These are phyloP conservation scores for Solanum clarkiae DNA, from an alignment of 257 asterid genomes.

Conservation along the genomic window DNA sequence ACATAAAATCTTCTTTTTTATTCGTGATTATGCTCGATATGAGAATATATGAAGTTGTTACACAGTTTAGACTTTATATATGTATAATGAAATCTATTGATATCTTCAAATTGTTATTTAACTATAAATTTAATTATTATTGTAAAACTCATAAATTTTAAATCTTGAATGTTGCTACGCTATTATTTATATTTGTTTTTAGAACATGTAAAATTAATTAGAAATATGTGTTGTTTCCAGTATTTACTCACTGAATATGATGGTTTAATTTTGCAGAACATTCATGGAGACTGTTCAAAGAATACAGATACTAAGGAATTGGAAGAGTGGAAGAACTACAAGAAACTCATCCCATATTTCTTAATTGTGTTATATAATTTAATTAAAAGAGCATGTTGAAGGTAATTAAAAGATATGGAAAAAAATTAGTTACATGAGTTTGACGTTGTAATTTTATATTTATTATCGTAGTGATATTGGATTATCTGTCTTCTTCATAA, in stretches of 20 bases:
- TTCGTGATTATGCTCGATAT: too few relatives aligned
- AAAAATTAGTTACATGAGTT: not conserved
- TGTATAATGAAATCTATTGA: not conserved
- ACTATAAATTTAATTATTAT: not conserved
- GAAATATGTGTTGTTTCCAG: not conserved
- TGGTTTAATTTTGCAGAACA: constrained; percentile 22
- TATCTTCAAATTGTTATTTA: not conserved
- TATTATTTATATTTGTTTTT: not conserved
- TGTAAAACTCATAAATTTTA: not conserved
- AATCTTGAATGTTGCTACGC: not conserved
- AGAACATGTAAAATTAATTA: not conserved
- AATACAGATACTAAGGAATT: not conserved
- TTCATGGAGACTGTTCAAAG: constrained; percentile 14
- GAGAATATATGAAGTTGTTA: too few relatives aligned
- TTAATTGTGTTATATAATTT: not conserved
- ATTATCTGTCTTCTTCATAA: not conserved
- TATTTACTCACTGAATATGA: not conserved
- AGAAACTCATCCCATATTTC: not conserved
- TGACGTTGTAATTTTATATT: not conserved
- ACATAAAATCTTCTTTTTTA: too few relatives aligned
- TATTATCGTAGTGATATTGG: not conserved
- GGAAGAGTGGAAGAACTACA: not conserved
- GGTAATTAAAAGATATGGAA: not conserved
- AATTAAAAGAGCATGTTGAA: not conserved
- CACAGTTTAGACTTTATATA: too few relatives aligned